Evolutionary conservation across 2,329 filamentous ascomycete genomes (phyloP), one percentile per base, ranked within the genome.

Genomic region (Fusarium sp.): DNA sequence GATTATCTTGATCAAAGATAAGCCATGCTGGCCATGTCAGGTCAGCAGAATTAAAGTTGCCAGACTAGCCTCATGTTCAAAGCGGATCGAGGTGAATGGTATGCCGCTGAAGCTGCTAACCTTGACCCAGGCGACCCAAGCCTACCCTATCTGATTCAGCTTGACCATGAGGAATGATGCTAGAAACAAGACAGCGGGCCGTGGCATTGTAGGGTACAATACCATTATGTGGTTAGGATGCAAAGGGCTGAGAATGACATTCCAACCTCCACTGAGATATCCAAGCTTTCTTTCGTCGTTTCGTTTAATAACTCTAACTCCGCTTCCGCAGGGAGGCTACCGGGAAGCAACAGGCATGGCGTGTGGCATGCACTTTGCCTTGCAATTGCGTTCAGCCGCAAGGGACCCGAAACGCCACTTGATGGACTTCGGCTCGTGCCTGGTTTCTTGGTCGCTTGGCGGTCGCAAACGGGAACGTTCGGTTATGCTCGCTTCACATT

Each of bases 381-480:
- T 69, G 27, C 13, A 44, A 54, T 41, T 8, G 2, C 8, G 18
- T 4, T 24, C 7, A 34, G 18, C 24, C 10, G 41, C 29, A 24
- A 52, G 34, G 49, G 24, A 7, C 12, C 15, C 29, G 8, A n/a
- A 4, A 16, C 44, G 61, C 67, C 67, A 67, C 51, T 34, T 4
- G 32, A 16, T n/a, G 20, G 32, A 43, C 24, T 52, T 41, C 9
- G 27, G n/a, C 13, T 24, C 18, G 9, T 38, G 9, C 24, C 32
- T 27, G 9, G 24, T 44, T 27, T 40, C 22, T 11, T 38, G 34
- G 18, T 38, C 34, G 18, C 34, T 38, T 38, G 25, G 46, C 38
- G 32, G 13, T 58, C 25, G 51, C 29, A 56, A 54, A 54, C 48
- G 32, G 24, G 25, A 38, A 22, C n/a, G 47, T 32, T 45, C 51